These are phyloP conservation scores for Fagopyrum esculentum DNA, from an alignment of 148 eudicot genomes.

Conservation along the genomic window DNA sequence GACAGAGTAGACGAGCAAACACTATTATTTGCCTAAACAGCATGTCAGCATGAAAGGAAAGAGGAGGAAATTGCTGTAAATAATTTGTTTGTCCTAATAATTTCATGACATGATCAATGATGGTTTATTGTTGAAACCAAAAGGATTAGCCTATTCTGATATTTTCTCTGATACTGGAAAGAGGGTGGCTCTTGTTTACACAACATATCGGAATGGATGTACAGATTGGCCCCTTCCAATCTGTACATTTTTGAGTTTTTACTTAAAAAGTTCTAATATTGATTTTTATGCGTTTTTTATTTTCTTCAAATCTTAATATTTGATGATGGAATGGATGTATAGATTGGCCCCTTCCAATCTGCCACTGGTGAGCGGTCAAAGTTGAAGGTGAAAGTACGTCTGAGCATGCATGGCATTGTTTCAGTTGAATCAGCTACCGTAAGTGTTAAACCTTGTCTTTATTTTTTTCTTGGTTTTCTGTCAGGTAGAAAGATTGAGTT, in stretches of 20 bases:
- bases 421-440: conserved; percentile 81
- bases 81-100: background rate
- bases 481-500: background rate
- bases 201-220: too few relatives aligned
- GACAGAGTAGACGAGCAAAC: background rate
- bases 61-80: background rate
- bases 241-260: too few relatives aligned
- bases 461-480: conserved; percentile 20
- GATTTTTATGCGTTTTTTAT: background rate
- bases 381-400: conserved; percentile 70
- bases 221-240: too few relatives aligned
- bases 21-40: background rate
- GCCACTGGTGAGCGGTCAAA: conserved; percentile 68
- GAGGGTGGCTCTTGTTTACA: too few relatives aligned
- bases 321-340: conserved; percentile 28
- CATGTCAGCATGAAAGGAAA: background rate
- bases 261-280: too few relatives aligned
- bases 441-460: conserved; percentile 20
- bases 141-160: too few relatives aligned
- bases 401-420: conserved; percentile 76
- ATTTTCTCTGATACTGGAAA: too few relatives aligned
- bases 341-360: conserved; percentile 89
- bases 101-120: too few relatives aligned
- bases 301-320: background rate
- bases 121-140: too few relatives aligned